phyloP scores from a whole-genome alignment of 768 basidiomycete genomes.

The Hygrocybe coccinea region DNA sequence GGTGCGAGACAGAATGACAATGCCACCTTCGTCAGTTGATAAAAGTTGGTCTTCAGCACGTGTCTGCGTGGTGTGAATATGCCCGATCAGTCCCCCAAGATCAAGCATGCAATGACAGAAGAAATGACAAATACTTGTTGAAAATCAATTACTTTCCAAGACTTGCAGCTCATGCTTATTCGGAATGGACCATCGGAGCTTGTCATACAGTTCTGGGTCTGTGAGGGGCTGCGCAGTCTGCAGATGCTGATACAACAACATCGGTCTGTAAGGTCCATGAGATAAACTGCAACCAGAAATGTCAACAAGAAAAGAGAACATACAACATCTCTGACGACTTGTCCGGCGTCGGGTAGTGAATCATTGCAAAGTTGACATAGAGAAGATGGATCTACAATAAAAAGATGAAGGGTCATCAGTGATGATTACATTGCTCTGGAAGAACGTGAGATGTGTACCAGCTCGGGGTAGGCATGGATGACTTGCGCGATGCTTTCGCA shows the following conservation, averaged over 20 bases:
- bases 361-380: slow-evolving; percentile 98
- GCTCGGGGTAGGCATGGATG: slow-evolving; percentile 83
- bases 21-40: slow-evolving; percentile 97
- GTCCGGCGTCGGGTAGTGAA: slow-evolving; percentile 75
- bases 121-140: slow-evolving; percentile 63
- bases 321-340: slow-evolving; percentile 65
- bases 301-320: no score
- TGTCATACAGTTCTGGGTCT: slow-evolving; percentile 80
- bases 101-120: neutral
- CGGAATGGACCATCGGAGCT: slow-evolving; percentile 74
- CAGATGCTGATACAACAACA: slow-evolving; percentile 94
- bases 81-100: neutral
- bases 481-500: slow-evolving; percentile 88
- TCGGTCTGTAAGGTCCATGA: slow-evolving; percentile 66
- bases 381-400: slow-evolving; percentile 70
- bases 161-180: slow-evolving; percentile 95
- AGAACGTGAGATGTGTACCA: no score
- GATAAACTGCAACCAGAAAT: no score
- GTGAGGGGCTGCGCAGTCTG: slow-evolving; percentile 79
- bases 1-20: slow-evolving; percentile 93
- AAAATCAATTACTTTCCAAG: slow-evolving; percentile 93
- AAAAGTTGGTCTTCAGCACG: slow-evolving; percentile 96
- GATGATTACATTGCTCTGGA: no score
- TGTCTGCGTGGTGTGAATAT: slow-evolving; percentile 42
- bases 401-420: neutral